A percentile compares a stretch with the other conserved stretches of the same genome.
These are phyloP conservation scores for Papiliotrema nemorosa DNA, from an alignment of 1,284 basidiomycete species.

Conservation along the genomic window DNA sequence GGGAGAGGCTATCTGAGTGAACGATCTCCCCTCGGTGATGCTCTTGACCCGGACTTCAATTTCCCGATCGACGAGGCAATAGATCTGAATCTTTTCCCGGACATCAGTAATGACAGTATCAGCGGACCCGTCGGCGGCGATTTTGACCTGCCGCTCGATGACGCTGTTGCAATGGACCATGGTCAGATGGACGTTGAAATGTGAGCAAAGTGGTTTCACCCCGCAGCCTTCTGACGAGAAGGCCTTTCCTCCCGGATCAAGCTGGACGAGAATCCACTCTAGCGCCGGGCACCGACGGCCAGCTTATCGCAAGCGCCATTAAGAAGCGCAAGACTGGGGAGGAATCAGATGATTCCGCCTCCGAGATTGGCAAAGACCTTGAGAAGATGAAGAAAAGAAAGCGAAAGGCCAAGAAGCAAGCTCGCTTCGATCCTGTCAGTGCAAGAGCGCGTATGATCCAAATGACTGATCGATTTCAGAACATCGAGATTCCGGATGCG, in stretches of 20 bases:
- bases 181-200: background rate
- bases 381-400: slow-evolving; percentile 16
- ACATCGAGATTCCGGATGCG: slow-evolving; percentile 1
- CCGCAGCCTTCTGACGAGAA: too few species aligned
- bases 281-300: background rate
- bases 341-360: slow-evolving; percentile 5
- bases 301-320: slow-evolving; percentile 1
- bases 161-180: background rate
- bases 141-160: slow-evolving; percentile 8
- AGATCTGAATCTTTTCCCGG: slow-evolving; percentile 17
- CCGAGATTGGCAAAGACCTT: slow-evolving; percentile 10
- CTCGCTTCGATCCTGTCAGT: slow-evolving; percentile 9
- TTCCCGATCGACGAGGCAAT: slow-evolving; percentile 12
- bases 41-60: slow-evolving; percentile 1
- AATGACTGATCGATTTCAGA: too few species aligned
- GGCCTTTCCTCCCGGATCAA: too few species aligned
- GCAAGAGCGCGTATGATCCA: too few species aligned
- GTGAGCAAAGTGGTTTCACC: too few species aligned
- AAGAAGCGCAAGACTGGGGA: slow-evolving; percentile 4
- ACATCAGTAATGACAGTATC: slow-evolving; percentile 12
- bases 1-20: too few species aligned
- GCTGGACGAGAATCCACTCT: background rate
- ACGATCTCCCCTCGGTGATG: background rate
- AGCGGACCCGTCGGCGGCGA: slow-evolving; percentile 16
- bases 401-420: slow-evolving; percentile 11